Conservation (phyloP, 495 filamentous ascomycete genomes). For the Trypethelium eluteriae region DNA sequence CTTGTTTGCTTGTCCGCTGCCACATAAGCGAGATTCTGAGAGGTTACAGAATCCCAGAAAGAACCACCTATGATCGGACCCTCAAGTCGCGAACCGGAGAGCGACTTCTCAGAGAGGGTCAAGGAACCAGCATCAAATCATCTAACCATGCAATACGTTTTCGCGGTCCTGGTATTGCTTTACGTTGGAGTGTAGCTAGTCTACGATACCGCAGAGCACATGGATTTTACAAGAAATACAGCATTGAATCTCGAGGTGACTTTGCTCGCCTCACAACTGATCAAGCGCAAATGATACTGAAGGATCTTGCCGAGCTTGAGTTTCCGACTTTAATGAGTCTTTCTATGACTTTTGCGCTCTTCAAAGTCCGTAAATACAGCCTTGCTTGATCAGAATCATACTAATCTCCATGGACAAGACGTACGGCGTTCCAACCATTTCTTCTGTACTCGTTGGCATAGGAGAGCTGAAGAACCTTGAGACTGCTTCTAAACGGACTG, state of each 20-base stretch:
- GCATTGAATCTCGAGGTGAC: conserved; percentile 15
- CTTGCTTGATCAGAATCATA: neutral
- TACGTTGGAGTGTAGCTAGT: no score
- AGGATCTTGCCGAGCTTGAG: conserved; percentile 7
- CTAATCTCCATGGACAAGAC: neutral
- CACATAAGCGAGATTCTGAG: no score
- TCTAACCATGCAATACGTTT: no score
- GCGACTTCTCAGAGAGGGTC: no score
- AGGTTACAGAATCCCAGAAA: no score
- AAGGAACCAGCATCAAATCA: no score
- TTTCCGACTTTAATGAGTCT: conserved; percentile 6
- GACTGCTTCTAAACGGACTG: conserved; percentile 15
- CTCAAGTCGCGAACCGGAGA: no score
- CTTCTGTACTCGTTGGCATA: conserved; percentile 13
- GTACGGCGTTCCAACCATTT: conserved; percentile 13
- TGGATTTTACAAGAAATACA: neutral
- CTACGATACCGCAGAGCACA: no score
- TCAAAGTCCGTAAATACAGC: neutral
- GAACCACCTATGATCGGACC: no score
- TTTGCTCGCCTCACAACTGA: conserved; percentile 12
- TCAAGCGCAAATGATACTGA: conserved; percentile 6
- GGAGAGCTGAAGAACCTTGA: neutral
- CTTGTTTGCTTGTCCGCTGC: no score
- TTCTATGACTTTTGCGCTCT: neutral
- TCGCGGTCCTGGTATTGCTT: no score